These are phyloP conservation scores for Aspergillus thermomutatus DNA, from an alignment of 2,329 filamentous ascomycete genomes.

Conservation along the genomic window DNA sequence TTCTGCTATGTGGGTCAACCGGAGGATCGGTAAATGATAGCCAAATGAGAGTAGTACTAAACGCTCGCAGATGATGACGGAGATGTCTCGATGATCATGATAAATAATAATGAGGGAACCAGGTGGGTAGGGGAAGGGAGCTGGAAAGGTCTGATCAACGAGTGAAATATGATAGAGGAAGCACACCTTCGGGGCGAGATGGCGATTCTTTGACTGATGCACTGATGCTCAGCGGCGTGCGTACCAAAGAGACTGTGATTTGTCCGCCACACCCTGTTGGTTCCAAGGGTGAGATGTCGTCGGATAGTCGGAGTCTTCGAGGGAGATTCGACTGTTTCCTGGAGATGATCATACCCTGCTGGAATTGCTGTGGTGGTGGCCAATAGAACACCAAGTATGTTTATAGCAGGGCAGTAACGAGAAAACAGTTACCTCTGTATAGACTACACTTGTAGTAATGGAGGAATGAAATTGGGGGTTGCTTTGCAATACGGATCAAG, in stretches of 20 bases:
- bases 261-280: background rate
- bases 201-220: background rate
- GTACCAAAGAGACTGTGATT: background rate
- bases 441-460: background rate
- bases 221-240: background rate
- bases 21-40: conserved; percentile 11
- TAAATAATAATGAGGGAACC: background rate
- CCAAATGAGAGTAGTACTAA: no score
- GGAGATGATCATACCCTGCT: background rate
- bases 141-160: background rate
- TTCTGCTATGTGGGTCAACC: conserved; percentile 5
- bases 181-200: background rate
- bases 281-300: background rate
- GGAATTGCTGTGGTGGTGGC: background rate
- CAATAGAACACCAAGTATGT: no score
- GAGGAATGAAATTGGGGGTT: background rate
- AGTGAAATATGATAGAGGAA: background rate
- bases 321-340: background rate
- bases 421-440: background rate
- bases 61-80: background rate
- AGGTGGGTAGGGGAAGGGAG: background rate
- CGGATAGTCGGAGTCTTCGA: background rate
- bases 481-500: background rate
- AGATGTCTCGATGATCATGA: background rate
- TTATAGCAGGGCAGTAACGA: no score